phyloP scores from a whole-genome alignment of 306 rosid genomes.

The Castanea mollissima region DNA sequence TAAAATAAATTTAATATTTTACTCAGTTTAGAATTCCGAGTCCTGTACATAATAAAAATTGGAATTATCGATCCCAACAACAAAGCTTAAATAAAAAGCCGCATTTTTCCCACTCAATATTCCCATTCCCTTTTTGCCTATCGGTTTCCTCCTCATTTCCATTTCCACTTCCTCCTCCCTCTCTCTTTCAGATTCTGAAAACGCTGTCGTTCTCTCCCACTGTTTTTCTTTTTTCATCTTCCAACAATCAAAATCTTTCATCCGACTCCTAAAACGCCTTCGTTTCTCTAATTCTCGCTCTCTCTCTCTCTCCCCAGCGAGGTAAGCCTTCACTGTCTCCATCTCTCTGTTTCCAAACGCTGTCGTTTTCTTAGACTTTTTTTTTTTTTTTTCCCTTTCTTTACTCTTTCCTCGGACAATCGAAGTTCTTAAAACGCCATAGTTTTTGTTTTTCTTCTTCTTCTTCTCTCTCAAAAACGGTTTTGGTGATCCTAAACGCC shows the following conservation, averaged over 20 bases:
- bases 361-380: neutral
- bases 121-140: neutral
- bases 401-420: neutral
- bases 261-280: neutral
- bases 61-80: neutral
- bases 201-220: too few species aligned
- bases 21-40: conserved; percentile 19
- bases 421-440: neutral
- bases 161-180: neutral
- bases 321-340: neutral
- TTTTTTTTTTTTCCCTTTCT: too few species aligned
- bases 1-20: neutral
- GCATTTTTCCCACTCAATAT: conserved; percentile 30
- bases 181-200: neutral
- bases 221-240: too few species aligned
- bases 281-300: neutral
- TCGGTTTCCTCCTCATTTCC: neutral
- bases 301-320: too few species aligned
- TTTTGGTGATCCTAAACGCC: neutral
- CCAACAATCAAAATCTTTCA: neutral
- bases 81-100: conserved; percentile 18
- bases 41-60: neutral
- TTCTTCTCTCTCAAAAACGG: too few species aligned
- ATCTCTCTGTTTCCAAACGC: neutral
- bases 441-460: neutral